Percentiles rank a stretch among this genome's conserved stretches.
These are phyloP conservation scores for Aureoboletus auriporus DNA, from an alignment of 768 basidiomycete genomes.

Conservation along the genomic window DNA sequence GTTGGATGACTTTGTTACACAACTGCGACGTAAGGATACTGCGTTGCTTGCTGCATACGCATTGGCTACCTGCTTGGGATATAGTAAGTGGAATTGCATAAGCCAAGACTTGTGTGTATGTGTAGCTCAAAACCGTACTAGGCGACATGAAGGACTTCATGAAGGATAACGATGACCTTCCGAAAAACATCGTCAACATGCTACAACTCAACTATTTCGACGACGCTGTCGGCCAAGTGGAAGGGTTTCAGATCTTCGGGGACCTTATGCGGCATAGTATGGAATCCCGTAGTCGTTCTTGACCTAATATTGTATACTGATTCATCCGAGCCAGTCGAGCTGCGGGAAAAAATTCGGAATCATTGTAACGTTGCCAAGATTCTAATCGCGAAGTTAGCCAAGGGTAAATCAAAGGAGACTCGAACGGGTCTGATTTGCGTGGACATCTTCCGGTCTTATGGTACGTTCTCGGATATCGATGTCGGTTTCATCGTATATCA, in stretches of 20 bases:
- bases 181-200: conserved; percentile 19
- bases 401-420: conserved; percentile 9
- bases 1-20: conserved; percentile 10
- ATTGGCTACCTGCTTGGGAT: conserved; percentile 11
- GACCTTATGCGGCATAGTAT: conserved; percentile 19
- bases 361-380: conserved; percentile 10
- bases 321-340: conserved; percentile 1
- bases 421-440: conserved; percentile 19
- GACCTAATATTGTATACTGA: conserved; percentile 3
- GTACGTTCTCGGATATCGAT: background rate
- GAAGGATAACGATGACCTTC: conserved; percentile 2
- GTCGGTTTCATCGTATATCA: background rate
- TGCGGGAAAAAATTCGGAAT: conserved; percentile 10
- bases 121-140: background rate
- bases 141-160: conserved; percentile 15
- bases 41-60: conserved; percentile 22
- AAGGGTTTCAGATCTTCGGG: conserved; percentile 22
- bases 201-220: conserved; percentile 20
- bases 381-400: conserved; percentile 11
- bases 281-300: background rate
- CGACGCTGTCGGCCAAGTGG: conserved; percentile 17
- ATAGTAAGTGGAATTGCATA: conserved; percentile 6
- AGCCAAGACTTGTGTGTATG: rapidly evolving
- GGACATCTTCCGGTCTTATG: conserved; percentile 16
- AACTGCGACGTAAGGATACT: conserved; percentile 10